Conservation (phyloP, 2,329 filamentous ascomycete genomes). For the Ascocoryne sarcoides region DNA sequence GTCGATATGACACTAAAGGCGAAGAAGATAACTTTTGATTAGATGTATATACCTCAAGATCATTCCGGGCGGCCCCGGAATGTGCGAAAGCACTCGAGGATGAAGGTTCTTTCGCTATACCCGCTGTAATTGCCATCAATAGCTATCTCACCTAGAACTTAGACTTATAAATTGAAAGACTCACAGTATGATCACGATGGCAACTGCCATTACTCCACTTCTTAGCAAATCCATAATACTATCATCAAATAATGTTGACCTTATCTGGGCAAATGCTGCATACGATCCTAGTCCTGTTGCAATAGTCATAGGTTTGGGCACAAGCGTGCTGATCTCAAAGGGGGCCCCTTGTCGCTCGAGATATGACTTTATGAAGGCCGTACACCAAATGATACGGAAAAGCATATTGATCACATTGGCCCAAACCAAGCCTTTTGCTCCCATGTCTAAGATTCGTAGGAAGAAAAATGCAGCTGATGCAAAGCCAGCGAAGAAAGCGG, state of each 20-base stretch:
- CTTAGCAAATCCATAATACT: slow-evolving; percentile 32
- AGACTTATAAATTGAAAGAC: slow-evolving; percentile 34
- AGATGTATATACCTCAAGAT: slow-evolving; percentile 7
- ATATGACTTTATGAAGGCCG: slow-evolving; percentile 59
- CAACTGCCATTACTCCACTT: slow-evolving; percentile 40
- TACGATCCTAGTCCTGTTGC: slow-evolving; percentile 37
- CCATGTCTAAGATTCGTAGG: slow-evolving; percentile 58
- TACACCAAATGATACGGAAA: slow-evolving; percentile 75
- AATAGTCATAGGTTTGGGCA: slow-evolving; percentile 37
- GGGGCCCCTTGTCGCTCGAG: slow-evolving; percentile 40
- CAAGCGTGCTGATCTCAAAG: slow-evolving; percentile 34
- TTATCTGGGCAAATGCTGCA: slow-evolving; percentile 27
- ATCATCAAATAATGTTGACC: slow-evolving; percentile 20
- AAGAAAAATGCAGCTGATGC: slow-evolving; percentile 66
- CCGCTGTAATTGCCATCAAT: neutral
- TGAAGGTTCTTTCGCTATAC: slow-evolving; percentile 1
- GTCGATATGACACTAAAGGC: slow-evolving; percentile 73
- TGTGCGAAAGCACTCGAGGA: neutral
- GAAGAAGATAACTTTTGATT: slow-evolving; percentile 88
- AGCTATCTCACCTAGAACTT: no score
- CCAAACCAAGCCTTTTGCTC: slow-evolving; percentile 71
- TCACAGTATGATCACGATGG: slow-evolving; percentile 51
- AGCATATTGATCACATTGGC: slow-evolving; percentile 89
- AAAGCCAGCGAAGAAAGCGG: slow-evolving; percentile 68
- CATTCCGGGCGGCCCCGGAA: no score